Evolutionary conservation across 2,329 filamentous ascomycete genomes (phyloP).

Genomic region (Emmonsiellopsis sp.): DNA sequence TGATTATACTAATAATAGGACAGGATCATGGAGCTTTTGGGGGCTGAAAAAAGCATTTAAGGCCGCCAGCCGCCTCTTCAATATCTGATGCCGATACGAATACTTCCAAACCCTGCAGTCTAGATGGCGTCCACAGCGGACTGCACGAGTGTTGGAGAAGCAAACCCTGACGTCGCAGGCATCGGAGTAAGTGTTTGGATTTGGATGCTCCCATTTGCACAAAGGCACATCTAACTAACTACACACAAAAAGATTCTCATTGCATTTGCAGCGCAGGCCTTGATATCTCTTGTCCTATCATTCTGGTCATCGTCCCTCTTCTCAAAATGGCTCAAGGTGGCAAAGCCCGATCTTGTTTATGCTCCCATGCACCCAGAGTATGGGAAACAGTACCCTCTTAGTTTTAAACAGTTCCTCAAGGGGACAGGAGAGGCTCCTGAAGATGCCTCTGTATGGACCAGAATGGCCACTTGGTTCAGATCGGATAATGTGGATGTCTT

Average conservation of each 20-base stretch:
- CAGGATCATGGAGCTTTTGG: no score
- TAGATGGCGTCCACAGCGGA: background rate
- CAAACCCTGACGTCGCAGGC: background rate
- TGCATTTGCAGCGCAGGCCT: background rate
- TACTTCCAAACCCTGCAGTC: no score
- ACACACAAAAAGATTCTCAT: background rate
- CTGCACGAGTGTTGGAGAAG: background rate
- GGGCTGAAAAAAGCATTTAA: no score
- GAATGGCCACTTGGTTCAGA: no score
- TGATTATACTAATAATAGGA: no score
- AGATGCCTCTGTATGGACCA: no score
- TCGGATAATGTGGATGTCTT: no score
- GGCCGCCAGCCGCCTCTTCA: no score
- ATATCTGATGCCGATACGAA: no score
- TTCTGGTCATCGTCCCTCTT: background rate
- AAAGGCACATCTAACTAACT: no score
- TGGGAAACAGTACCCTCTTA: background rate
- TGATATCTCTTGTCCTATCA: background rate
- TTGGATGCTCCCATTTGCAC: background rate
- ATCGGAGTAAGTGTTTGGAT: background rate
- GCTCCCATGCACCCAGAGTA: background rate
- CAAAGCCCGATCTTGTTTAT: background rate
- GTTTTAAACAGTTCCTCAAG: no score
- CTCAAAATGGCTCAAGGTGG: background rate
- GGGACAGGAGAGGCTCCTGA: no score